Evolutionary conservation across 1,139 yeast genomes (phyloP).

Genomic region (Kurtzmaniella quercitrusa): DNA sequence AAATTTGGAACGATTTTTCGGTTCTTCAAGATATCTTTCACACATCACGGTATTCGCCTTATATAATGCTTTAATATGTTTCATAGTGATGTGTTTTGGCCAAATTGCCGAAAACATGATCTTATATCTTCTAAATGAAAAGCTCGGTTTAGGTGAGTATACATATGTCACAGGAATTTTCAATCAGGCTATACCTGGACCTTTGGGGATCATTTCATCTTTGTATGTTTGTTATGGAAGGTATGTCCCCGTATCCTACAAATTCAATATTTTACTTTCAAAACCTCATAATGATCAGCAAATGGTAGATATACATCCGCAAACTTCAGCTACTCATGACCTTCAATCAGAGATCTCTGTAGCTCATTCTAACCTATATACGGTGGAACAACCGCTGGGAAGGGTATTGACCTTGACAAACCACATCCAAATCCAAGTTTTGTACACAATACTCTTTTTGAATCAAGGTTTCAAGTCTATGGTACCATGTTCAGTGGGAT

Average conservation of each 20-base stretch:
- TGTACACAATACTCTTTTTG: constrained; percentile 48
- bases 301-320: background rate
- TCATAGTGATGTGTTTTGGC: constrained; percentile 35
- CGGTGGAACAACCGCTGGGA: constrained; percentile 11
- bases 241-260: constrained; percentile 57
- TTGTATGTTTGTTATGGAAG: constrained; percentile 54
- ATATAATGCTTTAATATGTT: constrained; percentile 31
- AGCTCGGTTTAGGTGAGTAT: constrained; percentile 1
- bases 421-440: constrained; percentile 51
- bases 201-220: constrained; percentile 58
- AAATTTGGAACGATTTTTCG: constrained; percentile 60
- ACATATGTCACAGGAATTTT: constrained; percentile 13
- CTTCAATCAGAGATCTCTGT: constrained; percentile 1
- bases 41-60: constrained; percentile 27
- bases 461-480: constrained; percentile 52
- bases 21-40: constrained; percentile 54
- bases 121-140: constrained; percentile 19
- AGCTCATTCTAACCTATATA: constrained; percentile 9
- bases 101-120: constrained; percentile 29
- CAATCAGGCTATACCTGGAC: constrained; percentile 51
- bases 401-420: constrained; percentile 45
- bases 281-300: background rate
- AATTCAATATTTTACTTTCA: constrained; percentile 47
- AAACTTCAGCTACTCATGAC: background rate
- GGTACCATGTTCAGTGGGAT: constrained; percentile 52